These are phyloP conservation scores for Ophiorrhiza pumila DNA, from an alignment of 257 asterid genomes.

Conservation along the genomic window DNA sequence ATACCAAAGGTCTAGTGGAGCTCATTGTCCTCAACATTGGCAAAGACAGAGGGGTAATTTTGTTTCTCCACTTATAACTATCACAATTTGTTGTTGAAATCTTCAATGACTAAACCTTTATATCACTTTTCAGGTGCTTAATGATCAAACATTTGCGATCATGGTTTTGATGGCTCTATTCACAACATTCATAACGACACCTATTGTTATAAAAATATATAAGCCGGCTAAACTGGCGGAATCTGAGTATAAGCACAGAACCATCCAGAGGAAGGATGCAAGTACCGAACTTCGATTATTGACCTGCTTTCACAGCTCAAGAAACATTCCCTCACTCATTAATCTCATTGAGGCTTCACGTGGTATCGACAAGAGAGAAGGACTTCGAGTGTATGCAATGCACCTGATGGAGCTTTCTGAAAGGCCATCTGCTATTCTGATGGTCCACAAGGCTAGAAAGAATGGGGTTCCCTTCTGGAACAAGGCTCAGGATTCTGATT, in stretches of 20 bases:
- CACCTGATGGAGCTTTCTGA: conserved; percentile 61
- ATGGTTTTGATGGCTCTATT: conserved; percentile 59
- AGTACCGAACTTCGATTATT: conserved; percentile 38
- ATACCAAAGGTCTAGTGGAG: conserved; percentile 50
- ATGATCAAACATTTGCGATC: conserved; percentile 58
- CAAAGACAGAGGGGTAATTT: conserved; percentile 36
- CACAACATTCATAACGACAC: conserved; percentile 61
- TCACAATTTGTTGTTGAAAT: neutral
- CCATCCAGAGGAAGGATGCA: conserved; percentile 34
- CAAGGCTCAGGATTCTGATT: conserved; percentile 17
- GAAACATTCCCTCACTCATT: conserved; percentile 43
- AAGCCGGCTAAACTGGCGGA: conserved; percentile 45
- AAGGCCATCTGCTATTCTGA: conserved; percentile 48
- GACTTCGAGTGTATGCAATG: conserved; percentile 60
- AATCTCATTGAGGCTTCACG: conserved; percentile 60
- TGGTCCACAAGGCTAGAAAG: conserved; percentile 58
- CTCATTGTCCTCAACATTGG: conserved; percentile 52
- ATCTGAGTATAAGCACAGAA: conserved; percentile 39
- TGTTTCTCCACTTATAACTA: neutral
- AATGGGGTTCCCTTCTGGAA: conserved; percentile 56
- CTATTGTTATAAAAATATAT: conserved; percentile 36
- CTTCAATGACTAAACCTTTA: neutral
- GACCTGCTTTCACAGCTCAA: conserved; percentile 48
- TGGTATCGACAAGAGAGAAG: conserved; percentile 38
- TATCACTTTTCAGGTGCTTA: conserved; percentile 40